Base-by-base conservation (phyloP, 2,329 filamentous ascomycete species). In the Talaromyces funiculosus region DNA sequence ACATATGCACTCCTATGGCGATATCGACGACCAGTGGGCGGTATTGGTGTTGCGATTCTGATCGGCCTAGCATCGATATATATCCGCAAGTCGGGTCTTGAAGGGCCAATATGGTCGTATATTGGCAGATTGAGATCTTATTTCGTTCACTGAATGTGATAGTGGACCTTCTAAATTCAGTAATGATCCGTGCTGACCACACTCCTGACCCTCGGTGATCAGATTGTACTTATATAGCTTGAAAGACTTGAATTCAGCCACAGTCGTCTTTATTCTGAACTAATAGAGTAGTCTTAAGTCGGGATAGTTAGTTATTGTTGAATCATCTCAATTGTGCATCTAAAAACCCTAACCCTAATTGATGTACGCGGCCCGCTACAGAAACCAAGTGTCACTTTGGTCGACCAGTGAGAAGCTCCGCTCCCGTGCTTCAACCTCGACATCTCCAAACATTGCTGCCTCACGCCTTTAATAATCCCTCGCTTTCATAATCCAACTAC, bases 61-160 rank as follows among this genome's bases (percentile, higher is more conserved):
- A 81, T 93, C 51, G 90, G 85, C 29, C 74, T 86, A 24, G 65
- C 90, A 59, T 90, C 90, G 7, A 77, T 91, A 61, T 89, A 87
- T 73, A 72, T 92, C 63, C 81, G 85, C 57, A 85, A 67, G 59
- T 74, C 66, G 43, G 75, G 75, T 18, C 61, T 74, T 24, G 76
- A 78, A 59, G 67, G 61, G 10, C 64, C 68, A 0, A 67, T 74
- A 31, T 72, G 73, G 71, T 67, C 67, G 14, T 72, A 71, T 61
- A n/a, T 75, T 20, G 63, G 65, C 58, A 64, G 64, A 59, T 63
- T 74, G 38, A 69, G 68, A 59, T 49, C 59, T 29, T 63, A 63
- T 9, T 64, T 74, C 57, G 63, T 66, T 42, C 26, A 26, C 33
- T 42, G 29, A 53, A 2, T 33, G n/a, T 18, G 2, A 16, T 22